These are phyloP conservation scores for Eucalyptus erythrocorys DNA, from an alignment of 345 rosid species.

Conservation along the genomic window DNA sequence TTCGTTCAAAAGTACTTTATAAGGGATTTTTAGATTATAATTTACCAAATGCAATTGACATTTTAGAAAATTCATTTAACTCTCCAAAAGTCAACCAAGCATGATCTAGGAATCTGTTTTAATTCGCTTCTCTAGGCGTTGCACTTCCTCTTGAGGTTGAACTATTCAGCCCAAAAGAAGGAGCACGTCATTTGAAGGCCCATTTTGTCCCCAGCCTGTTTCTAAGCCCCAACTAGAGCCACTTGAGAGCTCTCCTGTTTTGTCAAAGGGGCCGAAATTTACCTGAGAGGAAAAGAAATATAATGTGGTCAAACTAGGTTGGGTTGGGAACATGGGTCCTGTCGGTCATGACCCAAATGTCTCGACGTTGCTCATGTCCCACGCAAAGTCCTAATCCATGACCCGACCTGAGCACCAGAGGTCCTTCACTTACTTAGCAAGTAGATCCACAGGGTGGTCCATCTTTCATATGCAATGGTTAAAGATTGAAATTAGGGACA, in stretches of 20 bases:
- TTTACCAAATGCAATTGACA: accelerated
- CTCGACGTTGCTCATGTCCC: neutral
- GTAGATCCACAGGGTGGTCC: neutral
- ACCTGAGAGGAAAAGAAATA: neutral
- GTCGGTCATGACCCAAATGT: neutral
- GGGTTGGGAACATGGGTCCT: neutral
- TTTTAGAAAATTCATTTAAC: accelerated
- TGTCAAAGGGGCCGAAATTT: neutral
- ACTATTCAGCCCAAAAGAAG: neutral
- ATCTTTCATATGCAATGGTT: neutral
- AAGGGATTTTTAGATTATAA: accelerated
- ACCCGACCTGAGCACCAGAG: neutral
- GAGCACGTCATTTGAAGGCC: neutral
- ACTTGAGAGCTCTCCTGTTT: neutral
- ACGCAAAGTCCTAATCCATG: neutral
- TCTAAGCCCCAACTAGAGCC: neutral
- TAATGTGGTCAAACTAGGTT: neutral
- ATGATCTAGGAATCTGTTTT: no score
- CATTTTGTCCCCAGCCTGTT: neutral
- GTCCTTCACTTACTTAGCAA: neutral
- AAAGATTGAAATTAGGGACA: no score
- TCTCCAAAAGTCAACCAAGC: no score
- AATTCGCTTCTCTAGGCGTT: no score
- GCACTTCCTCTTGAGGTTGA: no score
- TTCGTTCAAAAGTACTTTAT: accelerated